Evolutionary conservation across 2,329 filamentous ascomycete genomes (phyloP), one percentile per base, ranked within the genome.

Genomic region (Arthrocladium fulminans): DNA sequence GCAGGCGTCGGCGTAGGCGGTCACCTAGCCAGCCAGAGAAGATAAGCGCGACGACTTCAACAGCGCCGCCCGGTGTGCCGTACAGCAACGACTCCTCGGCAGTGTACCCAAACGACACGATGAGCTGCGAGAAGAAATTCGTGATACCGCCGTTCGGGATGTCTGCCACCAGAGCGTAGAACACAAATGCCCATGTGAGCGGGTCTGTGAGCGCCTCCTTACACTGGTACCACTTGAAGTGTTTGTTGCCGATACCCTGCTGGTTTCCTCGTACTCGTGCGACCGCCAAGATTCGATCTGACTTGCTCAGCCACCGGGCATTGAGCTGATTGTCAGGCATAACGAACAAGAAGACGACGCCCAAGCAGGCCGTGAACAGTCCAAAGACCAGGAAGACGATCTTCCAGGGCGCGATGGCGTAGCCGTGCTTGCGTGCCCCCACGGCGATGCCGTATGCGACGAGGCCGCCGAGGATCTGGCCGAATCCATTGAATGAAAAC

Each of bases 251-350:
- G 13, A 85, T 81, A 0, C 86, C 86, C 51, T 86, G 86, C 61
- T 87, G 80, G 57, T 90, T 90, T 19, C 79, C 73, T 0, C 84
- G 73, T 4, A 90, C 77, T 0, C 86, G 74, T 54, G 87, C 85
- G 22, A 88, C 69, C 0, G 82, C 83, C 35, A 87, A 72, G 0
- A 80, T 62, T 10, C 79, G 78, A 55, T 90, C 86, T 39, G 79
- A 72, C 45, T 82, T 75, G 6, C 70, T 83, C 22, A 92, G 57
- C 73, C 75, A 81, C 2, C 74, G 68, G 13, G 76, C 76, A 45
- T 81, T 80, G 40, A 81, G 61, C 54, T 80, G 78, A 53, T 71
- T 80, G 57, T 81, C 79, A 0, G 78, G 78, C 58, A 79, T 71
- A 47, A 73, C 52, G 57, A 67, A 76, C 20, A 73, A 64, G 56